Percentiles rank a stretch among this genome's conserved stretches.
Conservation (phyloP, 768 basidiomycete genomes). For the Rhizopogon sp. region DNA sequence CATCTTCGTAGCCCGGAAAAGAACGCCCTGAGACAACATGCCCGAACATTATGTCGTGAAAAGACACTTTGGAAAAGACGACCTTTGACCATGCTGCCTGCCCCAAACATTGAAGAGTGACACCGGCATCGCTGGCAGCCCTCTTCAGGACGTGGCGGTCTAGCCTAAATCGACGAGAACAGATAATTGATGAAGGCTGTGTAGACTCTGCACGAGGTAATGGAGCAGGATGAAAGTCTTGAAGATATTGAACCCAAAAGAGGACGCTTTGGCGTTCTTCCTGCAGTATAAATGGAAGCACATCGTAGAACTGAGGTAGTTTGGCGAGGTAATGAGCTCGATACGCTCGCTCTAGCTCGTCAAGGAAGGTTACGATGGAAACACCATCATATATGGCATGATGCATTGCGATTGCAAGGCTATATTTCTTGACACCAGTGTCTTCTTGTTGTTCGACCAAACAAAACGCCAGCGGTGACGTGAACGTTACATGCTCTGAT, state of each 20-base stretch:
- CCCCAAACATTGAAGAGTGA: constrained; percentile 32
- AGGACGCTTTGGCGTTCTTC: constrained; percentile 33
- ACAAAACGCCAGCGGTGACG: constrained; percentile 15
- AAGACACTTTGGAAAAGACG: constrained; percentile 14
- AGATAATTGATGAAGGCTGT: constrained; percentile 13
- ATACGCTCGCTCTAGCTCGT: constrained; percentile 29
- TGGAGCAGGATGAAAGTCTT: constrained; percentile 13
- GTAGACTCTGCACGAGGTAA: constrained; percentile 10
- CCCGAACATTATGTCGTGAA: constrained; percentile 39
- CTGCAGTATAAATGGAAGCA: constrained; percentile 31
- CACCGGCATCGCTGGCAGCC: constrained; percentile 14
- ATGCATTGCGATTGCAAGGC: constrained; percentile 38
- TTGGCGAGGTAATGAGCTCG: constrained; percentile 5
- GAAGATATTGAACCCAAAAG: constrained; percentile 32
- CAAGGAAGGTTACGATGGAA: constrained; percentile 33
- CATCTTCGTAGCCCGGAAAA: constrained; percentile 34
- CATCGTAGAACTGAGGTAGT: constrained; percentile 30
- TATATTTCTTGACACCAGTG: constrained; percentile 6
- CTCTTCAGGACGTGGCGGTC: constrained; percentile 8
- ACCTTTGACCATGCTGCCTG: constrained; percentile 27
- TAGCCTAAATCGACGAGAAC: constrained; percentile 6
- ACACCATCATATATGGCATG: constrained; percentile 46
- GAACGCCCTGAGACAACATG: constrained; percentile 42
- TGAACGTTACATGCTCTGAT: constrained; percentile 20
- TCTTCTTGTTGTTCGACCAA: background rate